phyloP scores from a whole-genome alignment of 148 eudicot species.

The Vaccinium vitisidaea region DNA sequence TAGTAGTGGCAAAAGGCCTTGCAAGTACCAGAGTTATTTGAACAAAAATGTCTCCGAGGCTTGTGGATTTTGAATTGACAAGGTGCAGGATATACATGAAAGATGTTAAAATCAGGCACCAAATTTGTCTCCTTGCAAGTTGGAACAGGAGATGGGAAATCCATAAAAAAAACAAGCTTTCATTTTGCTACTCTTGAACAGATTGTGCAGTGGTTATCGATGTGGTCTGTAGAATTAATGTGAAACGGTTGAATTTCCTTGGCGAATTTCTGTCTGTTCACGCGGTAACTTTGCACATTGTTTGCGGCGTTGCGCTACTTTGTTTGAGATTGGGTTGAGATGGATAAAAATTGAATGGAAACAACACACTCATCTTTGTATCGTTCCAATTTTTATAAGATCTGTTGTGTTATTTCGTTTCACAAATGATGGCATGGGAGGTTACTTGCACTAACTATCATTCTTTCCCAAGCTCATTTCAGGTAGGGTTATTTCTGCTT shows the following conservation, averaged over 20 bases:
- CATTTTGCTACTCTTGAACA: background rate
- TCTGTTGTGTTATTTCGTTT: background rate
- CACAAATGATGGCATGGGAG: background rate
- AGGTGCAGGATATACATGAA: background rate
- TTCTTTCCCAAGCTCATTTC: background rate
- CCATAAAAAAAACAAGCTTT: background rate
- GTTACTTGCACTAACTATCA: background rate
- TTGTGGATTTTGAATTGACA: background rate
- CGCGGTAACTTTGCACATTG: background rate
- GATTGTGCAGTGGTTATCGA: background rate
- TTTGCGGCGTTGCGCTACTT: background rate
- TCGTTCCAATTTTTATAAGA: background rate
- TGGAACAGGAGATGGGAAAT: background rate
- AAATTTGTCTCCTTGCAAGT: background rate
- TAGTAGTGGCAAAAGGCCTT: background rate
- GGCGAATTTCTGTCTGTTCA: background rate
- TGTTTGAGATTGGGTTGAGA: background rate
- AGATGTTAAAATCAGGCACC: background rate
- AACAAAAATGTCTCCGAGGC: background rate
- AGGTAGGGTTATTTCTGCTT: background rate
- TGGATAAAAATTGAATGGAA: background rate
- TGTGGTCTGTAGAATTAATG: background rate
- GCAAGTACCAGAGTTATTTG: background rate
- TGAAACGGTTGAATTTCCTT: background rate
- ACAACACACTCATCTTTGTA: background rate